Base-by-base conservation (phyloP, 2,329 filamentous ascomycete species). In the Claviceps monticola region DNA sequence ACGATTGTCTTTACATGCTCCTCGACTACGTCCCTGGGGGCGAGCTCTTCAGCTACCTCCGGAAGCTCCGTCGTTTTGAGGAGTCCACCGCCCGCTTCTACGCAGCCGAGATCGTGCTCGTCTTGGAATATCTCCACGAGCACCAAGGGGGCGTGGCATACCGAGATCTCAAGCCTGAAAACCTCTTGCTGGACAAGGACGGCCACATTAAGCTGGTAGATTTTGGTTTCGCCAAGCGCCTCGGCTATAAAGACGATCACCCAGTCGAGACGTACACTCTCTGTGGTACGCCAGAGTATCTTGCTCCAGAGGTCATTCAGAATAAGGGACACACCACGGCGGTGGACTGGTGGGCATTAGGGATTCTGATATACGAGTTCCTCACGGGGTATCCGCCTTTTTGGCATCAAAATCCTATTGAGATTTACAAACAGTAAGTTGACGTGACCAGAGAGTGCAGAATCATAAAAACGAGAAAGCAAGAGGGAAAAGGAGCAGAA, bases 271-370 rank as follows among this genome's bases (percentile, higher is more conserved):
- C 86, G 5, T 91, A 90, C 61, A 91, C 86, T 3, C 75, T 91
- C 29, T 91, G 86, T 66, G 86, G 86, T 49, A 91, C 86, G 1
- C 86, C 86, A 46, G 86, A 91, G 63, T 91, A 91, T 65, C 79
- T 91, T 46, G 86, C 86, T 2, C 86, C 86, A 5, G 86, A 91
- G 69, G 86, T 91, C 43, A 90, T 91, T 58, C 80, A 88, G 57
- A 89, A 88, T 64, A 88, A 87, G 63, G 86, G 84, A 13, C 81
- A 84, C 62, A 83, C 79, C 2, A 82, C 79, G 2, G 85, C 86
- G 14, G 86, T 91, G 38, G 86, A 91, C 71, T 91, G 86, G 86
- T 91, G 87, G 87, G 86, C 87, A 0, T 74, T 93, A 58, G 87
- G 87, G 26, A 89, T 91, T 58, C 68, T 93, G 52, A 82, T 91